These are phyloP conservation scores for Phaeosphaeriaceae sp. DNA, from an alignment of 2,329 filamentous ascomycete genomes.

Conservation along the genomic window DNA sequence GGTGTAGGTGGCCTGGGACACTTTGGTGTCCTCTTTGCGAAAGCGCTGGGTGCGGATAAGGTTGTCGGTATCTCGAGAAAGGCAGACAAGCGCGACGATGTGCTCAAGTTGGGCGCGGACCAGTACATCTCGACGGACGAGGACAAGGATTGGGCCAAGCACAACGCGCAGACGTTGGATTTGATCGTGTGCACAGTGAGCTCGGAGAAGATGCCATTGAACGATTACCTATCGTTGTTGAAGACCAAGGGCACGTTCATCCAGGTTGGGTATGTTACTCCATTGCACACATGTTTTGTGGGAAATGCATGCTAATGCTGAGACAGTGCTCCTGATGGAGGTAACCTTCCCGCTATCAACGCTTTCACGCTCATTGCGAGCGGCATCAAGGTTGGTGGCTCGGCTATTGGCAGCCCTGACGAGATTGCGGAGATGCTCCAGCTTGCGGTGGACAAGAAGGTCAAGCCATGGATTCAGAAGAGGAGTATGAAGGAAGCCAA, in stretches of 20 bases:
- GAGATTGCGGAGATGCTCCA: conserved; percentile 54
- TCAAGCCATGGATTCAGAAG: conserved; percentile 69
- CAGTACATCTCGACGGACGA: conserved; percentile 67
- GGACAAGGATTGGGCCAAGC: conserved; percentile 64
- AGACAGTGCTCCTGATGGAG: conserved; percentile 22
- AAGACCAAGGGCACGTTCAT: conserved; percentile 66
- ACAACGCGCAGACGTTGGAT: conserved; percentile 61
- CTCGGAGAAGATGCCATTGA: conserved; percentile 58
- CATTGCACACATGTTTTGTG: not conserved
- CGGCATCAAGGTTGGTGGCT: conserved; percentile 33
- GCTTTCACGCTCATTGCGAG: conserved; percentile 58
- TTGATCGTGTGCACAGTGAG: conserved; percentile 66
- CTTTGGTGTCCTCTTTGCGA: conserved; percentile 73
- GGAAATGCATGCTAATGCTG: not conserved
- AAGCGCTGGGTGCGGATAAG: conserved; percentile 72
- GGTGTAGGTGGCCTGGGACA: conserved; percentile 78
- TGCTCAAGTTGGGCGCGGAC: conserved; percentile 65
- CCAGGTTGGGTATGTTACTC: conserved; percentile 61
- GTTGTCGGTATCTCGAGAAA: conserved; percentile 70
- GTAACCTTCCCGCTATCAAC: conserved; percentile 56
- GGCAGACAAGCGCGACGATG: conserved; percentile 66
- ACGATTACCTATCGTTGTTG: conserved; percentile 67
- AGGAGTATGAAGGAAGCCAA: conserved; percentile 63
- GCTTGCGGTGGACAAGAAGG: conserved; percentile 64
- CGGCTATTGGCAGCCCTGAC: conserved; percentile 27